Evolutionary conservation across 2,329 filamentous ascomycete genomes (phyloP), one percentile per base, ranked within the genome.

Genomic region (Beauveria medogensis): DNA sequence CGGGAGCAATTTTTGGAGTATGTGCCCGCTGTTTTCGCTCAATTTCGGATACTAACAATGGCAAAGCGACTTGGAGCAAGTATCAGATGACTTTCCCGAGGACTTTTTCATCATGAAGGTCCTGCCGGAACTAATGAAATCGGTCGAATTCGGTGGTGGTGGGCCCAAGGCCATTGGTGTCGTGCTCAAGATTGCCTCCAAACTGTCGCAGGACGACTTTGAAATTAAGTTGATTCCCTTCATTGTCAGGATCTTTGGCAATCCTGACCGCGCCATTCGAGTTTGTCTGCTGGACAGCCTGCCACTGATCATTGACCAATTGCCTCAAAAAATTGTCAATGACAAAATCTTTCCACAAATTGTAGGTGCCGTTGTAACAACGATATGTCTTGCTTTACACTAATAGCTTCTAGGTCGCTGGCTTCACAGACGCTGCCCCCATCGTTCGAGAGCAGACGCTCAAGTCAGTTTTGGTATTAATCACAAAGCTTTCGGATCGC

Each of bases 101-200:
- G 94, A 97, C 63, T 99, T 96, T 73, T 96, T 97, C 80, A 96
- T 95, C 71, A 90, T 96, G 82, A 99, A 97, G 70, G 86, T 99
- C 3, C 80, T 99, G 9, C 94, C 94, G 0, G 94, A 99, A 71
- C 78, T 99, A 34, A 81, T 99, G n/a, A 99, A 97, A 71, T 96
- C 92, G 0, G 92, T 97, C n/a, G 94, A 99, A 69, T 99, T 97
- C 72, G 94, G 94, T 8, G 94, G 93, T 12, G 94, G 94, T 30
- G 94, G 94, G 0, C 90, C 93, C 0, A 95, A 96, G 70, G 92
- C 96, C 0, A 90, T 99, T 63, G 78, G 82, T 1, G 86, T 96
- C 1, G 90, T 96, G 46, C 86, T 97, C 79, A 96, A 96, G 70
- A 97, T 99, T 67, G 86, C 91, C 4, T 79, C 86, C 7, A 97